phyloP scores from a whole-genome alignment of 1,284 basidiomycete genomes.

The Mycocalia duriaeana region DNA sequence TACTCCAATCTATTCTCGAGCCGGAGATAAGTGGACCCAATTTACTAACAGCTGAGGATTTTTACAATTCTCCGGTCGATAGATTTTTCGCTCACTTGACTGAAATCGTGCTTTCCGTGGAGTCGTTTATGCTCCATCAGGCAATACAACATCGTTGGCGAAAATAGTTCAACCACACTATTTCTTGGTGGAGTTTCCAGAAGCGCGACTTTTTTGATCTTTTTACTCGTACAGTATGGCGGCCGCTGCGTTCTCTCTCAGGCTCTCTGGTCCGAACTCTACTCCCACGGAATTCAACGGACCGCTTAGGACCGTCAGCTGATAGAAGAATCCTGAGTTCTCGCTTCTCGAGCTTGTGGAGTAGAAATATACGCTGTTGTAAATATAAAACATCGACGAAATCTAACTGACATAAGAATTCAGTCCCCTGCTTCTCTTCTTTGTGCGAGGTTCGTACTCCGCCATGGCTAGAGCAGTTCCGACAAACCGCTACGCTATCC shows the following conservation, averaged over 20 bases:
- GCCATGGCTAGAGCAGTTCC: constrained; percentile 35
- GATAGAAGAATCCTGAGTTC: not conserved
- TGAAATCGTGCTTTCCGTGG: no score
- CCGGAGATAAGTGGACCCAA: no score
- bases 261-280: not conserved
- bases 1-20: no score
- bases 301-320: not conserved
- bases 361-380: not conserved
- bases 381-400: not conserved
- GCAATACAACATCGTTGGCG: no score
- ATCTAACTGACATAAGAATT: not conserved
- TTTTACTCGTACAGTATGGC: not conserved
- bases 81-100: no score
- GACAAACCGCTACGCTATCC: constrained; percentile 53
- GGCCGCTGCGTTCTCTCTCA: not conserved
- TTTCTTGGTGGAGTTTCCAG: not conserved
- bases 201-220: not conserved
- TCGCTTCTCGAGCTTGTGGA: not conserved
- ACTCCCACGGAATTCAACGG: not conserved
- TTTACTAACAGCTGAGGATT: no score
- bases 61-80: no score
- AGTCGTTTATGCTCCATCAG: no score
- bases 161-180: no score
- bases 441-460: not conserved
- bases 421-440: constrained; percentile 15